Evolutionary conservation across 768 basidiomycete species (phyloP).

Genomic region (Boletus sensibilis): DNA sequence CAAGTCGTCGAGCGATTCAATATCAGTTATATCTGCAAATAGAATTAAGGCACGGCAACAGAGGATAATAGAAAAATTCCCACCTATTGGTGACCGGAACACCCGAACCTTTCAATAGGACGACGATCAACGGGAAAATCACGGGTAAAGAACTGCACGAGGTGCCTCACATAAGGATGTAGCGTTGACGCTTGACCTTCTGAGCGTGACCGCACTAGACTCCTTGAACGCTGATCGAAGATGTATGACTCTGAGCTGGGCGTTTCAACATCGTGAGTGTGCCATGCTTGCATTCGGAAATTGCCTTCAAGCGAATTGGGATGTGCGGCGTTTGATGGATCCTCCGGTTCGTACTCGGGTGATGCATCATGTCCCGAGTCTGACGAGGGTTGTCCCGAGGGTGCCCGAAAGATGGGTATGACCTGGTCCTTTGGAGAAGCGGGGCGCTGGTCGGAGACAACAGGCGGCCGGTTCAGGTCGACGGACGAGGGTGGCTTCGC

Average conservation of each 20-base stretch:
- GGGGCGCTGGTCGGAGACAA: conserved; percentile 6
- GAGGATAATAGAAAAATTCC: background rate
- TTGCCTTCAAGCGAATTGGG: conserved; percentile 24
- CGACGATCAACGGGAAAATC: conserved; percentile 9
- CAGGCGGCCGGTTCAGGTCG: conserved; percentile 19
- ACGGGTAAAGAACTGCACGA: background rate
- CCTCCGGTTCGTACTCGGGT: conserved; percentile 42
- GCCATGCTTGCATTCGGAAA: conserved; percentile 27
- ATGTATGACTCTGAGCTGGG: conserved; percentile 23
- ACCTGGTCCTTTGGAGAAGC: conserved; percentile 24
- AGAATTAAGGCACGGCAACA: conserved; percentile 1
- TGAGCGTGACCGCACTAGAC: conserved; percentile 30
- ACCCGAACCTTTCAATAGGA: conserved; percentile 23
- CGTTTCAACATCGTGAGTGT: conserved; percentile 8
- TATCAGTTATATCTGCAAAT: conserved; percentile 28
- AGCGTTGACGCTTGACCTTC: conserved; percentile 26
- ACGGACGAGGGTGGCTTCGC: conserved; percentile 31
- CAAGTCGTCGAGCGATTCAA: conserved; percentile 25
- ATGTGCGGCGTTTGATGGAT: conserved; percentile 12
- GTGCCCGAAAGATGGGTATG: conserved; percentile 23
- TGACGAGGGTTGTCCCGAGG: conserved; percentile 21
- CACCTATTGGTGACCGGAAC: conserved; percentile 35
- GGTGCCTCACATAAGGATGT: conserved; percentile 30
- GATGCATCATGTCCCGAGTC: conserved; percentile 32
- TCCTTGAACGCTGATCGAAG: conserved; percentile 29